Evolutionary conservation across 257 asterid species (phyloP), one percentile per base, ranked within the genome.

Genomic region (Gynochthodes officinalis): DNA sequence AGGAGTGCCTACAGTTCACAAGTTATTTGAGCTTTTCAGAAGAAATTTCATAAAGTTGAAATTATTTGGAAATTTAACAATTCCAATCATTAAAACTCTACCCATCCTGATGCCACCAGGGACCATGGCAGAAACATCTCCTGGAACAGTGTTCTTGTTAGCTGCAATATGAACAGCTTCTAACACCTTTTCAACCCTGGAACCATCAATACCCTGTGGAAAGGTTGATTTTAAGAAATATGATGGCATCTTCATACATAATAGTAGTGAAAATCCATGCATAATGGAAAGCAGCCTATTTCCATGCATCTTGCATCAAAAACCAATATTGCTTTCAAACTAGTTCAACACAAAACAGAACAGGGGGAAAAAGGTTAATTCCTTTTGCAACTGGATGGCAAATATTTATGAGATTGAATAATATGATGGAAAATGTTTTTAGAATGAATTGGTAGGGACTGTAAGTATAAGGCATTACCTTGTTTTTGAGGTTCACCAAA

Each of bases 21-120:
- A 37, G 46, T 37, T 43, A 42, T 64, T 13, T 28, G 28, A 72
- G 43, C 18, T 74, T 57, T 43, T 32, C 28, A 55, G 21, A 37
- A 28, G 42, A 48, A 42, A 40, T 37, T 39, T 39, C 39, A 32
- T 21, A 9, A 69, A 16, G 18, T 32, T 23, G 33, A 49, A 15
- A 25, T 48, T 35, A 65, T 42, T 21, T 13, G 50, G 57, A 23
- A 73, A 48, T 46, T 30, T 19, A 33, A 16, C 16, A 46, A 40
- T 55, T 19, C 27, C 28, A 7, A 12, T 23, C 5, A 10, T n/a
- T 52, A 58, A 58, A 53, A 11, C 33, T 74, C 60, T 79, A 91
- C 95, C 96, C 96, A 91, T 91, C 70, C 97, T 83, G 85, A 91
- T 91, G 85, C 97, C 97, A 73, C 96, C 97, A 39, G 96, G 97